A percentile compares a stretch with the other conserved stretches of the same genome.
Conservation (phyloP, 2,329 filamentous ascomycete genomes). For the Epichloe glyceriae region DNA sequence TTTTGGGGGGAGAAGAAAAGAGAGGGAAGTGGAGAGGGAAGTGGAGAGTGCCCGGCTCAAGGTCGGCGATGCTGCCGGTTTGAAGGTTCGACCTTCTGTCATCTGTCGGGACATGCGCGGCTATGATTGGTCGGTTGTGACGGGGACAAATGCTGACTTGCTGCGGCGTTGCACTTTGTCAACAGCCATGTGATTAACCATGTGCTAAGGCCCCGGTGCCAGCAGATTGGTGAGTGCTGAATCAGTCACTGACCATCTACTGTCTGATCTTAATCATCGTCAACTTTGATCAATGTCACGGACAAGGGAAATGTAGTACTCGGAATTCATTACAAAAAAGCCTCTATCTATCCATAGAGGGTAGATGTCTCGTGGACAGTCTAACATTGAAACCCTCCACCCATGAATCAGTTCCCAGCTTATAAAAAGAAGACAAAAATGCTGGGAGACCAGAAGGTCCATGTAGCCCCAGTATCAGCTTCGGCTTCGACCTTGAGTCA, state of each 20-base stretch:
- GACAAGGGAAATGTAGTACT: background rate
- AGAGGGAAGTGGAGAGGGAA: background rate
- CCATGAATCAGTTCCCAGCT: constrained; percentile 1
- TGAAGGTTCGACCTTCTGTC: background rate
- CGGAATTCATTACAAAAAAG: constrained; percentile 4
- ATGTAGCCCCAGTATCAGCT: background rate
- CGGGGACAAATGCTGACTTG: too few species aligned
- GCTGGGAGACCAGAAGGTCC: background rate
- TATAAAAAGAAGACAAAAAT: constrained; percentile 1
- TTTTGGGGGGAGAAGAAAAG: background rate
- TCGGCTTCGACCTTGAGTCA: background rate
- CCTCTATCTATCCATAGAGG: constrained; percentile 2
- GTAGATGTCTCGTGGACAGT: background rate
- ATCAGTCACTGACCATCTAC: too few species aligned
- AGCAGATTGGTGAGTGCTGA: too few species aligned
- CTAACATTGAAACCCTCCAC: background rate
- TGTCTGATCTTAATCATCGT: too few species aligned
- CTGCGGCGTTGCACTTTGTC: too few species aligned
- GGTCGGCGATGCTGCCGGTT: background rate
- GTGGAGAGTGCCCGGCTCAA: background rate
- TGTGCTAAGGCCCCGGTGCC: too few species aligned
- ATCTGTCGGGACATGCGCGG: background rate
- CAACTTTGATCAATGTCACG: too few species aligned
- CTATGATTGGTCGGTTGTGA: background rate
- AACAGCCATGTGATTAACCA: too few species aligned